Evolutionary conservation across 768 basidiomycete species (phyloP).

Genomic region (Calocybe cyanea): DNA sequence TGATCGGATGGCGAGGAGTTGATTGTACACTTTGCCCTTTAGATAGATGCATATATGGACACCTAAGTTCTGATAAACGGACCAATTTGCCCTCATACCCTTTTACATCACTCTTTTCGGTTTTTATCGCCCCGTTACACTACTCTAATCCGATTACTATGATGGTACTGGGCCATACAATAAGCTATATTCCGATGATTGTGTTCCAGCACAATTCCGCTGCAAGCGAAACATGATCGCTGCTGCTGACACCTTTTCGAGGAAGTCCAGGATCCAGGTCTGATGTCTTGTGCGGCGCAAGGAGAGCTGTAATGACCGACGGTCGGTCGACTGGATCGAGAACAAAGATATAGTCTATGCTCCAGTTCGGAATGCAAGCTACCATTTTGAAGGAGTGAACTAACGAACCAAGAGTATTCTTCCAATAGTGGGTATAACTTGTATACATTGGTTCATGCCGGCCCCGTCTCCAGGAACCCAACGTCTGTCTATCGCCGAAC

Average conservation of each 20-base stretch:
- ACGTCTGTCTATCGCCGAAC: constrained; percentile 47
- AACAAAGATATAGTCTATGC: constrained; percentile 86
- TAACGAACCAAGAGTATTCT: constrained; percentile 68
- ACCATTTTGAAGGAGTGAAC: not conserved
- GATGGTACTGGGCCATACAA: too few species aligned
- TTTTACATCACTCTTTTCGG: constrained; percentile 9
- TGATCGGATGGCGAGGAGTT: constrained; percentile 44
- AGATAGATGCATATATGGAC: constrained; percentile 13
- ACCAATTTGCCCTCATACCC: constrained; percentile 8
- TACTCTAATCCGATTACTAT: not conserved
- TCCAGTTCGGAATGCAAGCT: not conserved
- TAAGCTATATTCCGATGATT: constrained; percentile 10
- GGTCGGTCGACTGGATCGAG: constrained; percentile 38
- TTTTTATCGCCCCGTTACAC: constrained; percentile 14
- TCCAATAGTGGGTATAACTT: constrained; percentile 87
- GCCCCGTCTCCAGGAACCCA: constrained; percentile 45
- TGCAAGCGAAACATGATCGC: constrained; percentile 82
- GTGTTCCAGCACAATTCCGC: constrained; percentile 48
- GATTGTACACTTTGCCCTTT: constrained; percentile 7
- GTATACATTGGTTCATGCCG: constrained; percentile 80
- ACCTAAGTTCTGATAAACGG: constrained; percentile 1
- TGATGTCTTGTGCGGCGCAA: constrained; percentile 55
- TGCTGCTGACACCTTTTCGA: constrained; percentile 71
- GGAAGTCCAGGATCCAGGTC: constrained; percentile 75
- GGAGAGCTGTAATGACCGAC: constrained; percentile 46